A percentile compares a stretch with the other conserved stretches of the same genome.
Conservation (phyloP, 2,329 filamentous ascomycete genomes). For the Ophiocordyceps australis region DNA sequence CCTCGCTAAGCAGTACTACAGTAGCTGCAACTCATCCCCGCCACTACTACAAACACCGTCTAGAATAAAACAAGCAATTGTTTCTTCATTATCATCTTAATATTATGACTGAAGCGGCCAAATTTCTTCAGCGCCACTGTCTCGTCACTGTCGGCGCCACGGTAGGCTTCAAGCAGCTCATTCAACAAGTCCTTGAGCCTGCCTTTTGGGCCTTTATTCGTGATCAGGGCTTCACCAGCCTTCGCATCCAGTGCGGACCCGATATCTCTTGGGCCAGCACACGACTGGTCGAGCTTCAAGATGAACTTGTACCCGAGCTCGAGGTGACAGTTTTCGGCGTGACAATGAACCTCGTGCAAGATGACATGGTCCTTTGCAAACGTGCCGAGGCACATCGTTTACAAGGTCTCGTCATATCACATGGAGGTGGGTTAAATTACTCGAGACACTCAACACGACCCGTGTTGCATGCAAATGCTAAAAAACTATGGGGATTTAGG, state of each 20-base stretch:
- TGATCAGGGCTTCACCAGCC: slow-evolving; percentile 44
- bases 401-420: slow-evolving; percentile 66
- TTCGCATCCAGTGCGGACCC: slow-evolving; percentile 68
- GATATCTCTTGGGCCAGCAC: slow-evolving; percentile 25
- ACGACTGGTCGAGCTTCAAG: slow-evolving; percentile 4
- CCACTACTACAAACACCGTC: too few relatives aligned
- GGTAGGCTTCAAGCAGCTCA: slow-evolving; percentile 58
- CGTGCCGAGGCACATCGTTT: slow-evolving; percentile 22
- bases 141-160: slow-evolving; percentile 91
- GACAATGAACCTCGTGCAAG: slow-evolving; percentile 14
- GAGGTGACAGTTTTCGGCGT: slow-evolving; percentile 13
- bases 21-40: too few relatives aligned
- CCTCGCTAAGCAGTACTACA: too few relatives aligned
- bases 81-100: too few relatives aligned
- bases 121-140: slow-evolving; percentile 24
- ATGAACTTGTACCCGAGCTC: slow-evolving; percentile 9
- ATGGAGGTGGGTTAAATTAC: slow-evolving; percentile 49
- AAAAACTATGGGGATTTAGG: too few relatives aligned
- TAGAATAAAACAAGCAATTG: too few relatives aligned
- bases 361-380: slow-evolving; percentile 36
- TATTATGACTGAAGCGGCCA: slow-evolving; percentile 2
- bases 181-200: slow-evolving; percentile 43
- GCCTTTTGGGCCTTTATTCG: slow-evolving; percentile 44
- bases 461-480: too few relatives aligned
- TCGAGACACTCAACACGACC: background rate